Evolutionary conservation across 257 asterid species (phyloP).

Genomic region (Rubia yunnanensis): DNA sequence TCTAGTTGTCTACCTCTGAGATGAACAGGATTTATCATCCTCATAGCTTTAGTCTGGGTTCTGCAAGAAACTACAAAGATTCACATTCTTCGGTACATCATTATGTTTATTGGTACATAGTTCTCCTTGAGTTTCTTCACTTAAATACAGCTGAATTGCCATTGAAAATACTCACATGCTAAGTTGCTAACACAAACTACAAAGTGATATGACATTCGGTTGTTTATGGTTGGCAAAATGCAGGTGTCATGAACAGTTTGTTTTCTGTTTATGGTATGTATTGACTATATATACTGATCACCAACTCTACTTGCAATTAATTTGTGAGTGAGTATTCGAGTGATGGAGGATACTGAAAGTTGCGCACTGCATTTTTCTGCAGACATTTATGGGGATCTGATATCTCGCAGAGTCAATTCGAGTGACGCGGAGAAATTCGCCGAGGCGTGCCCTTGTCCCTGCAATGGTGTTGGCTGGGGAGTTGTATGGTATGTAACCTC

Average conservation of each 20-base stretch:
- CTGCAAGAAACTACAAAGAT: slow-evolving; percentile 33
- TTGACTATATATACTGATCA: neutral
- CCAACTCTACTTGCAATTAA: neutral
- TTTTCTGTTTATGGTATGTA: slow-evolving; percentile 32
- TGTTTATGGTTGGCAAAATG: slow-evolving; percentile 1
- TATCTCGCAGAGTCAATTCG: slow-evolving; percentile 28
- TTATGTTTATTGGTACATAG: slow-evolving; percentile 28
- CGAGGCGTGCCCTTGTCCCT: slow-evolving; percentile 38
- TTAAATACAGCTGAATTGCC: neutral
- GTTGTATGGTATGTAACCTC: slow-evolving; percentile 23
- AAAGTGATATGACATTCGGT: neutral
- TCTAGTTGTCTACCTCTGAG: slow-evolving; percentile 4
- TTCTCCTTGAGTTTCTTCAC: slow-evolving; percentile 3
- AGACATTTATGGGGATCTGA: slow-evolving; percentile 35
- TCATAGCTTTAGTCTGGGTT: slow-evolving; percentile 30
- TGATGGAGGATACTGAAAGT: neutral
- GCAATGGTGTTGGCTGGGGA: slow-evolving; percentile 43
- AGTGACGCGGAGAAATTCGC: slow-evolving; percentile 44
- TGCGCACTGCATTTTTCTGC: slow-evolving; percentile 3
- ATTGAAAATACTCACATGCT: neutral
- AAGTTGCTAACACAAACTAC: neutral
- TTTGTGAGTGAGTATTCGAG: neutral
- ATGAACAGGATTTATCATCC: slow-evolving; percentile 27
- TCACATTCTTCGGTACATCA: slow-evolving; percentile 34
- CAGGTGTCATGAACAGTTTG: slow-evolving; percentile 44